Conservation (phyloP, 1,139 yeast genomes). For the Suhomyces coccinellae region DNA sequence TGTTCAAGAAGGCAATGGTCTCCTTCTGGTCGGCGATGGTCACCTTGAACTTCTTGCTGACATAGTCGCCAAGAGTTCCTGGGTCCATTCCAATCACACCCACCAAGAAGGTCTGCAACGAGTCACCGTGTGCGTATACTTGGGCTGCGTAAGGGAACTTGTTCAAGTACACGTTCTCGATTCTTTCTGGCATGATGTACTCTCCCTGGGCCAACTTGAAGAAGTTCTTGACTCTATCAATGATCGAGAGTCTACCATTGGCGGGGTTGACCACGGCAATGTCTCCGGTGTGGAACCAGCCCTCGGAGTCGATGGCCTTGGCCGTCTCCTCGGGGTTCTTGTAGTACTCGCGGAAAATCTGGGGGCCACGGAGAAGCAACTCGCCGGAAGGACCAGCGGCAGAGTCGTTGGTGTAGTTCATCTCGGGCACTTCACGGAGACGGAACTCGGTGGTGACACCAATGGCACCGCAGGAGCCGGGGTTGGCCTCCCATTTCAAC, state of each 20-base stretch:
- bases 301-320: slow-evolving; percentile 25
- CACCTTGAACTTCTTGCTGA: slow-evolving; percentile 15
- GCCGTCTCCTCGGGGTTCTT: slow-evolving; percentile 42
- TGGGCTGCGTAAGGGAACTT: slow-evolving; percentile 54
- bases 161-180: slow-evolving; percentile 64
- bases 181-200: slow-evolving; percentile 76
- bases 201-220: slow-evolving; percentile 83
- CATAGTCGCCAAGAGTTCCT: slow-evolving; percentile 11
- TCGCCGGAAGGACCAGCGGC: slow-evolving; percentile 45
- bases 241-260: slow-evolving; percentile 50
- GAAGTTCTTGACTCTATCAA: slow-evolving; percentile 79
- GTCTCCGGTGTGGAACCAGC: slow-evolving; percentile 79
- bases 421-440: slow-evolving; percentile 40
- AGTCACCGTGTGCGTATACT: slow-evolving; percentile 45
- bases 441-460: slow-evolving; percentile 36
- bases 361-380: slow-evolving; percentile 41
- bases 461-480: slow-evolving; percentile 45
- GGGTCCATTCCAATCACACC: slow-evolving; percentile 54
- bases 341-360: slow-evolving; percentile 38
- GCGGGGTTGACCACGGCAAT: slow-evolving; percentile 54
- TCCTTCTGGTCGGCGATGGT: slow-evolving; percentile 22
- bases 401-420: slow-evolving; percentile 35
- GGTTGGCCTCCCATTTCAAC: slow-evolving; percentile 31
- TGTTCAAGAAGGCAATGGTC: slow-evolving; percentile 29
- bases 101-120: slow-evolving; percentile 18